phyloP scores from a whole-genome alignment of 495 filamentous ascomycete species.

The Penicillium alfredii region DNA sequence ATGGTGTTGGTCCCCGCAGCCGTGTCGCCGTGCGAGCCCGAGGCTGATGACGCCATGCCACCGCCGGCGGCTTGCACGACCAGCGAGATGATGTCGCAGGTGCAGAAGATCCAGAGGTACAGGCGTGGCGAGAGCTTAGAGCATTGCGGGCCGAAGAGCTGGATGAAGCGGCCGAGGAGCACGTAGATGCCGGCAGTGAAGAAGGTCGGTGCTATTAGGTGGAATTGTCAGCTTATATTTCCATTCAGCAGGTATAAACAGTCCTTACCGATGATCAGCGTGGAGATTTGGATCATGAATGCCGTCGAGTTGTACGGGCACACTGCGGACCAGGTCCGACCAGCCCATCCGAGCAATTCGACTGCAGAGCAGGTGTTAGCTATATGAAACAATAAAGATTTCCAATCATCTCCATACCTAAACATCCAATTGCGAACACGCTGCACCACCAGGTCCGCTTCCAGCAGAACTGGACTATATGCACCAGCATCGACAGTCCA shows the following conservation, averaged over 20 bases:
- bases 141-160: conserved; percentile 40
- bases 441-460: conserved; percentile 47
- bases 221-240: background rate
- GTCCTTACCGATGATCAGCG: conserved; percentile 48
- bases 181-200: conserved; percentile 56
- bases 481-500: conserved; percentile 40
- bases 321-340: conserved; percentile 43
- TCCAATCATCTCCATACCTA: conserved; percentile 27
- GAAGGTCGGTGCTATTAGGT: conserved; percentile 24
- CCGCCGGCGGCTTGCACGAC: conserved; percentile 52
- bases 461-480: conserved; percentile 39
- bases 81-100: conserved; percentile 50
- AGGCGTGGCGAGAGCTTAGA: conserved; percentile 40
- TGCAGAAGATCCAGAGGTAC: conserved; percentile 51
- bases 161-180: conserved; percentile 50
- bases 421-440: conserved; percentile 37
- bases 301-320: conserved; percentile 46
- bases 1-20: conserved; percentile 49
- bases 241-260: background rate
- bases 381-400: background rate
- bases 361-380: conserved; percentile 16
- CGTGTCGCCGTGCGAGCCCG: conserved; percentile 36
- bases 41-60: conserved; percentile 41
- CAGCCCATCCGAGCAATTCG: conserved; percentile 53
- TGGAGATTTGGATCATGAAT: conserved; percentile 22